These are phyloP conservation scores for Rostrohypoxylon terebratum DNA, from an alignment of 495 filamentous ascomycete genomes.

Conservation along the genomic window DNA sequence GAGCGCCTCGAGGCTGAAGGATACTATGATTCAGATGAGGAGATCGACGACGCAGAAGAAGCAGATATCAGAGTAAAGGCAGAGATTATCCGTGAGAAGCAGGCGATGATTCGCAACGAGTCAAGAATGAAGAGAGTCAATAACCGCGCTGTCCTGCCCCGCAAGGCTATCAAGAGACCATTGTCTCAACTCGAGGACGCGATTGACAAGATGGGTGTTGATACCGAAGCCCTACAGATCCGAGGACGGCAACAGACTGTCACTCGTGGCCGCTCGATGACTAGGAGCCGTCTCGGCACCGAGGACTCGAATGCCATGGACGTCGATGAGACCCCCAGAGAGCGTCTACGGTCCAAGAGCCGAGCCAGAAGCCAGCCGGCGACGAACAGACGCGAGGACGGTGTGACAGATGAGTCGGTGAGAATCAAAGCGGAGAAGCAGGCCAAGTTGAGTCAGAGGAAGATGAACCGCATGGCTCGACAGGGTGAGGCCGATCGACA, in stretches of 20 bases:
- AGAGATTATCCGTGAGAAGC: constrained; percentile 93
- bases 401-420: constrained; percentile 69
- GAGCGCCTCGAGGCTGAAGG: constrained; percentile 79
- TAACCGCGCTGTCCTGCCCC: constrained; percentile 92
- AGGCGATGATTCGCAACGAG: constrained; percentile 86
- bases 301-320: constrained; percentile 84
- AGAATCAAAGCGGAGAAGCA: constrained; percentile 85
- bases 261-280: constrained; percentile 71
- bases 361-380: constrained; percentile 78
- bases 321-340: constrained; percentile 72
- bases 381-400: constrained; percentile 86
- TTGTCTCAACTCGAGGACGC: constrained; percentile 86
- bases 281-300: constrained; percentile 61
- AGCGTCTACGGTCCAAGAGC: constrained; percentile 79
- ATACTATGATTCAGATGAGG: constrained; percentile 63
- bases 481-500: constrained; percentile 97
- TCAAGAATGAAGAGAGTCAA: constrained; percentile 90
- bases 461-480: constrained; percentile 98
- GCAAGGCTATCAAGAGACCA: constrained; percentile 77
- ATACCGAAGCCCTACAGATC: constrained; percentile 76
- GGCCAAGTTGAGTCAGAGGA: constrained; percentile 90
- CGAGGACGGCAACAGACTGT: constrained; percentile 72
- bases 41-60: constrained; percentile 83
- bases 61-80: constrained; percentile 90
- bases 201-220: constrained; percentile 85